Percentiles rank a stretch among this genome's conserved stretches.
phyloP scores from a whole-genome alignment of 345 rosid genomes.

The Durio zibethinus region DNA sequence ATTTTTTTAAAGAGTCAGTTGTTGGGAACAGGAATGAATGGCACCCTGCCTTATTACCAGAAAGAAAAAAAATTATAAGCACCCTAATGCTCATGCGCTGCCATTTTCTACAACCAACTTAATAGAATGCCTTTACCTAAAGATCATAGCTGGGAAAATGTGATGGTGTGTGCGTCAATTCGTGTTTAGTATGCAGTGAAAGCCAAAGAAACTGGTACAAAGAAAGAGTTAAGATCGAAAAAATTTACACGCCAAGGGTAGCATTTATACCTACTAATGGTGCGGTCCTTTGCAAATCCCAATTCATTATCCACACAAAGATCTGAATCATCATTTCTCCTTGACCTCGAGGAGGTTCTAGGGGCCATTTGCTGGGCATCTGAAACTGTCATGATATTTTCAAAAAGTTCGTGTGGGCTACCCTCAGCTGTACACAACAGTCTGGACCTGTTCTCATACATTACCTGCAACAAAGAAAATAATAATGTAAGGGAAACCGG shows the following conservation, averaged over 20 bases:
- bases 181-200: not conserved
- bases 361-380: conserved; percentile 79
- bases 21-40: not conserved
- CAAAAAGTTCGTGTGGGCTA: conserved; percentile 67
- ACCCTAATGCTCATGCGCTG: not conserved
- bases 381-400: conserved; percentile 59
- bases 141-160: not conserved
- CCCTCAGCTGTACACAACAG: conserved; percentile 87
- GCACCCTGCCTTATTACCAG: not conserved
- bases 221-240: not conserved
- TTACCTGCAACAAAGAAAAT: conserved; percentile 52
- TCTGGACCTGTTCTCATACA: conserved; percentile 88
- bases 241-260: not conserved
- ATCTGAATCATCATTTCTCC: conserved; percentile 68
- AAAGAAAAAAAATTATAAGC: not conserved
- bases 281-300: conserved; percentile 97
- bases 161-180: not conserved
- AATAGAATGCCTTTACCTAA: not conserved
- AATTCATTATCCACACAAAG: conserved; percentile 92
- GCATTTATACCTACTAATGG: conserved; percentile 73
- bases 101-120: not conserved
- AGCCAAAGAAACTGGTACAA: not conserved
- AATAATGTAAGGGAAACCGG: not conserved
- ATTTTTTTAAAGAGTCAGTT: not conserved
- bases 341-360: conserved; percentile 80